Evolutionary conservation across 75 land plant genomes (phyloP).

Genomic region (Adiantum capillusveneris): DNA sequence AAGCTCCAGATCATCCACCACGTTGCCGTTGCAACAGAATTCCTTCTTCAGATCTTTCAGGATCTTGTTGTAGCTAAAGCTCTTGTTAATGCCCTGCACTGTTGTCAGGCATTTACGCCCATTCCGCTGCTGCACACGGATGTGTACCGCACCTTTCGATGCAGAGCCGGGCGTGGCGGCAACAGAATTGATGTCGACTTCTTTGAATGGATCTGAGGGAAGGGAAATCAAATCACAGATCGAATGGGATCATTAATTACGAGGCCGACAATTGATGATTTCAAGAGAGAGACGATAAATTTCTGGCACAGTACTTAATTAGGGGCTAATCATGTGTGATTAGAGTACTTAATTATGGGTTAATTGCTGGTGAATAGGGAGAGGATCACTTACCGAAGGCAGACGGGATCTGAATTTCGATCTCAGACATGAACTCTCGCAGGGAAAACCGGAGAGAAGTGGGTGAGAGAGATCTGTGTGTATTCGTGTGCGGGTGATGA

Average conservation of each 20-base stretch:
- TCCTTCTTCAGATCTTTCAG: conserved; percentile 82
- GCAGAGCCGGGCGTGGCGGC: conserved; percentile 64
- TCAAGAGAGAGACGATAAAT: no score
- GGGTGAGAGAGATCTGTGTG: not conserved
- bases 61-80: conserved; percentile 68
- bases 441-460: not conserved
- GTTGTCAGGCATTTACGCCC: conserved; percentile 81
- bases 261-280: no score
- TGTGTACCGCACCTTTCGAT: conserved; percentile 70
- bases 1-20: conserved; percentile 76
- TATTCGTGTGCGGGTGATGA: no score
- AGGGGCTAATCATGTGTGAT: no score
- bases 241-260: no score
- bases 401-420: conserved; percentile 43
- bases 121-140: conserved; percentile 82
- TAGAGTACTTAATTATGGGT: no score
- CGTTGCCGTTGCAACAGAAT: conserved; percentile 86
- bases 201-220: conserved; percentile 67
- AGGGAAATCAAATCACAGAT: not conserved
- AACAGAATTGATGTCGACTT: conserved; percentile 32
- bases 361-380: not conserved
- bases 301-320: no score
- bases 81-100: conserved; percentile 71
- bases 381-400: conserved; percentile 32
- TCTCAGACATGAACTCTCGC: conserved; percentile 56